A percentile compares a stretch with the other conserved stretches of the same genome.
These are phyloP conservation scores for Globisporangium iwayamae DNA, from an alignment of 352 stramenopile species.

Conservation along the genomic window DNA sequence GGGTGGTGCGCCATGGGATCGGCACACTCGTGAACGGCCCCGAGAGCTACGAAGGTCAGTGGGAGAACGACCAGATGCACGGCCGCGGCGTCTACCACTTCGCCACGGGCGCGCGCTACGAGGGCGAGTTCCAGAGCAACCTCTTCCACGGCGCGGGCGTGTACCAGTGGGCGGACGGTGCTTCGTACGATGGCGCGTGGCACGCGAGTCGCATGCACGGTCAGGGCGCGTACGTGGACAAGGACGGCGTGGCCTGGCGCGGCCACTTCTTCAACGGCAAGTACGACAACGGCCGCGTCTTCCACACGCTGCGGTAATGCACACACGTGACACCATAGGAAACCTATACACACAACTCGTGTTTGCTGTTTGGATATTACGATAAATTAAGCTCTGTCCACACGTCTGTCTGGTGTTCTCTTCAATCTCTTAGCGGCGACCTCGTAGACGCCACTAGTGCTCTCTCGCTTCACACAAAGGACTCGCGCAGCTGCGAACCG, in stretches of 20 bases:
- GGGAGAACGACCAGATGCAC: slow-evolving; percentile 68
- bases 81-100: slow-evolving; percentile 59
- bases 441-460: background rate
- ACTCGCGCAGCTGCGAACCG: slow-evolving; percentile 49
- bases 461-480: slow-evolving; percentile 23
- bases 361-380: background rate
- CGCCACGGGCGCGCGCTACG: slow-evolving; percentile 65
- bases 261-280: slow-evolving; percentile 80
- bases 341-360: background rate
- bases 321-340: too few species aligned
- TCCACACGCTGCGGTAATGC: slow-evolving; percentile 63
- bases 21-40: slow-evolving; percentile 48
- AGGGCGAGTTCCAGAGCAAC: slow-evolving; percentile 70
- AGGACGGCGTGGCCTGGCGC: slow-evolving; percentile 67
- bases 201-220: slow-evolving; percentile 71
- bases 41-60: slow-evolving; percentile 63
- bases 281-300: slow-evolving; percentile 81
- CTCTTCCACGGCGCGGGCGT: slow-evolving; percentile 54
- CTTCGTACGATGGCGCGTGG: slow-evolving; percentile 60
- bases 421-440: background rate
- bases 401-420: background rate
- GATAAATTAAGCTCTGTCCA: slow-evolving; percentile 9
- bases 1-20: slow-evolving; percentile 47
- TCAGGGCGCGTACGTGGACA: slow-evolving; percentile 62
- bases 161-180: slow-evolving; percentile 72